Base-by-base conservation (phyloP, 306 rosid species). In the Nissolia schottii region DNA sequence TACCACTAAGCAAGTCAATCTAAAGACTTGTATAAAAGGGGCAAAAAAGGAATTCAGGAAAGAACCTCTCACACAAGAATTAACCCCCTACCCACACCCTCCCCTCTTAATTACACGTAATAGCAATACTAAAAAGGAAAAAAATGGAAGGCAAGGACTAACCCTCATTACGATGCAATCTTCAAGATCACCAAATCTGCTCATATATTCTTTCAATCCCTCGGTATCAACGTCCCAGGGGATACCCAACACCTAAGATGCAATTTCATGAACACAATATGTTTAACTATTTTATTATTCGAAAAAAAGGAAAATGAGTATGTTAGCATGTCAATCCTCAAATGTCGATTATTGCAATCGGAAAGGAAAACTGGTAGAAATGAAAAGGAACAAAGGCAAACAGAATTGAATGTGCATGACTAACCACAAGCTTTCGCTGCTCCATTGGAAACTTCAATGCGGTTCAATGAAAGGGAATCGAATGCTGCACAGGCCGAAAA, bases 131-230 rank as follows among this genome's bases (percentile, higher is more conserved):
- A 10, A 24, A 16, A 6, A 49, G 34, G 41, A n/a, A n/a, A n/a
- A n/a, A n/a, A 59, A 49, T 24, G 3, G 59, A 41, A 41, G 38
- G 14, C 15, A 20, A 14, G 15, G 61, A 37, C 94, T 57, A 61
- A 91, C 97, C 97, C 82, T 88, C 97, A 91, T 91, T 6, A 91
- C 97, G 75, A 91, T 87, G 51, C 96, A 88, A 85, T 91, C 97
- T 71, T 91, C 96, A 82, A 88, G 82, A 12, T 91, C 96, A 10
- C 97, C 96, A 76, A 76, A 91, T 78, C 88, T 91, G 87, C 76
- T 79, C 95, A 91, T 91, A 74, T 91, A 91, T 16, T 88, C 97
- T 64, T 68, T 87, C 83, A 91, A 76, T 23, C 92, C 92, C 29
- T 88, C 97, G 1, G 97, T 91, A 74, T 88, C 95, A 24, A 91